Evolutionary conservation across 495 filamentous ascomycete genomes (phyloP), one percentile per base, ranked within the genome.

Genomic region (Talaromyces thailandensis): DNA sequence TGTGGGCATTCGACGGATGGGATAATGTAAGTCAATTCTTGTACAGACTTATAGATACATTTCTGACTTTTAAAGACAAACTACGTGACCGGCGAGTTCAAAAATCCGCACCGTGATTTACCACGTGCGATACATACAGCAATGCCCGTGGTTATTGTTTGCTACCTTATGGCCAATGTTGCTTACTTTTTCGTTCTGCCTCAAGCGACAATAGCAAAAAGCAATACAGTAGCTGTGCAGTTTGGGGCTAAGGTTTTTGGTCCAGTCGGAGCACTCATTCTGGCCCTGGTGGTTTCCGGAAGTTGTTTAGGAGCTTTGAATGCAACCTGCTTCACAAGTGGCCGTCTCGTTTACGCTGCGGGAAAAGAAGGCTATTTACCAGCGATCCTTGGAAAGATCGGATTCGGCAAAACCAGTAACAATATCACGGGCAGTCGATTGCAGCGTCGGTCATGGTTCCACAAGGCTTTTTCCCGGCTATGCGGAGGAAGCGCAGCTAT

Each of bases 1-100:
- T 98, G 2, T 98, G 94, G 94, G 94, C 94, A 2, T 98, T 93
- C 75, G 94, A 98, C 69, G 94, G 94, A 21, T 98, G 94, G 94
- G 94, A 98, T 70, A 98, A 98, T 73, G 93, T 94, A 74, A 77
- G 89, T 79, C 61, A n/a, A 21, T 43, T 37, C 56, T 6, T 25
- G 24, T 40, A 55, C 12, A 57, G n/a, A 23, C 11, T 29, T 21
- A 1, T 14, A 18, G 16, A 32, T 3, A 2, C 16, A 28, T 23
- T 11, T 51, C 59, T 61, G 26, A 61, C 43, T 21, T 23, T 52
- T 43, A 11, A 14, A 96, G 91, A 93, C 93, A 63, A 98, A 97
- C 75, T 98, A 96, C 70, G 94, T 98, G 12, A 89, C 93, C 0
- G 94, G 92, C 65, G 94, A 98, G 76, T 97, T 98, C 79, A 88